Evolutionary conservation across 2,329 filamentous ascomycete species (phyloP).

Genomic region (Penicillium sp.): DNA sequence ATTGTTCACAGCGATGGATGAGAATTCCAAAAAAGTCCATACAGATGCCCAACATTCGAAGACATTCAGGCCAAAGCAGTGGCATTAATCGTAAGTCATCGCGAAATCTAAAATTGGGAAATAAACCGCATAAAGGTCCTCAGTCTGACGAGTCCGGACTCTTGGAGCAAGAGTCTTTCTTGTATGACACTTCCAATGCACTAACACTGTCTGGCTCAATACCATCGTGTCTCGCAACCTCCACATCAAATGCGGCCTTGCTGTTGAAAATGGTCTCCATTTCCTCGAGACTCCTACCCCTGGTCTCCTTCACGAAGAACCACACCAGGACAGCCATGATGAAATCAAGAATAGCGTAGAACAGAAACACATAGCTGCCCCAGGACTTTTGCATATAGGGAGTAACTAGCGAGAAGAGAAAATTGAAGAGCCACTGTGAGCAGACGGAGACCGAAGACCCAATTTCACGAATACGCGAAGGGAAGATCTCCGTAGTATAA

Average conservation of each 20-base stretch:
- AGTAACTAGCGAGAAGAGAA: constrained; percentile 41
- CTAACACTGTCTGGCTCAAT: constrained; percentile 6
- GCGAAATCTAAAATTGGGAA: background rate
- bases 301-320: constrained; percentile 40
- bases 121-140: background rate
- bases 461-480: constrained; percentile 36
- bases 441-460: constrained; percentile 36
- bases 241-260: constrained; percentile 22
- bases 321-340: constrained; percentile 32
- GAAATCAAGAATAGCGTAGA: constrained; percentile 38
- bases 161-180: background rate
- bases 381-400: constrained; percentile 40
- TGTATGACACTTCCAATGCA: constrained; percentile 7
- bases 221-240: constrained; percentile 13
- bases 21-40: background rate
- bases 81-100: background rate
- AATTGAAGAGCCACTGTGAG: constrained; percentile 41
- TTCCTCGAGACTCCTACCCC: constrained; percentile 38
- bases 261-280: constrained; percentile 32
- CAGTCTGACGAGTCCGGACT: background rate
- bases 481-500: constrained; percentile 36
- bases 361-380: constrained; percentile 38
- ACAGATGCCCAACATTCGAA: background rate
- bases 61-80: background rate
- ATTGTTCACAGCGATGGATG: background rate